Base-by-base conservation (phyloP, 805 yeast species). In the Candida montana region DNA sequence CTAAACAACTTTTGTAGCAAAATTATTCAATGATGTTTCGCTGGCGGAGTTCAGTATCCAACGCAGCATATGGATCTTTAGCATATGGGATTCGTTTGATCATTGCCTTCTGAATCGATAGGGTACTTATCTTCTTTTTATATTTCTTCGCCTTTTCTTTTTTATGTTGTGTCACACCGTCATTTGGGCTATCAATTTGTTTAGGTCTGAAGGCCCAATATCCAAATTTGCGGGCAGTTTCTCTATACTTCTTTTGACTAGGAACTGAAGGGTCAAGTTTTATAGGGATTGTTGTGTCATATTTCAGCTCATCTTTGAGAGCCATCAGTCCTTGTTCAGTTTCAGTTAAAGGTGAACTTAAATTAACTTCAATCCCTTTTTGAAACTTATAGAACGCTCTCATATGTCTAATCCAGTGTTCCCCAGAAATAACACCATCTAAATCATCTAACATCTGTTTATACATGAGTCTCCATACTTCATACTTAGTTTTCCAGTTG, bases 71-170 rank as follows among this genome's bases (percentile, higher is more conserved):
- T 37, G 57, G 59, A 33, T 64, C 61, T 12, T 55, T 46, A 1
- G 59, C 62, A 43, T 64, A 64, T 1, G 60, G 56, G 2, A 59
- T 40, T 37, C 64, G 53, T 23, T 59, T 51, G 12, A 50, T 45
- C 59, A 63, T 51, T 9, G 57, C 44, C 54, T 58, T 40, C 46
- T 53, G 57, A 3, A 63, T 58, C 0, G 63, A 53, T 4, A 54
- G 45, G 4, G 49, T 51, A 35, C 53, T 51, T 1, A 61, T 51
- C 31, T 48, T 48, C 55, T 62, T 40, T 17, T 39, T 47, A 24
- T 53, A 53, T 2, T 39, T 35, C n/a, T 30, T 32, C 11, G 45
- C 46, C 13, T 30, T 18, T n/a, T 20, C n/a, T 19, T 48, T 48
- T 15, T 38, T 37, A 8, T 28, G 21, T 19, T 30, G 21, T 23